Conservation (phyloP, 768 basidiomycete genomes). For the Naganishia friedmannii region DNA sequence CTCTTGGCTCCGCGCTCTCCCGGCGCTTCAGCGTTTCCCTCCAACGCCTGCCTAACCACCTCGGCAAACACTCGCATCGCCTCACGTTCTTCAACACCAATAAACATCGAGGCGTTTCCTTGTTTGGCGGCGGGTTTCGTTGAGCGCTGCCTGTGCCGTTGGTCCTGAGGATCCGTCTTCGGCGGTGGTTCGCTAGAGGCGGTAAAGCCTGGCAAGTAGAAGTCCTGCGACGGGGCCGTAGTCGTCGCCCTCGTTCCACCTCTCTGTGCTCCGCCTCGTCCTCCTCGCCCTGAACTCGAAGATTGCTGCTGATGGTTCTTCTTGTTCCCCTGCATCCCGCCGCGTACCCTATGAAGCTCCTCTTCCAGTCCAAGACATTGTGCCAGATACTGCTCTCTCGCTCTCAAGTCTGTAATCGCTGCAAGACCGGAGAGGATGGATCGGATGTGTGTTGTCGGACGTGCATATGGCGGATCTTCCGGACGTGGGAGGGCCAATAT, state of each 20-base stretch:
- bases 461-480: conserved; percentile 15
- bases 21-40: neutral
- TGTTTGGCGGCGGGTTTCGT: neutral
- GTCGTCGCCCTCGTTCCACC: neutral
- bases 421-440: conserved; percentile 14
- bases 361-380: conserved; percentile 15
- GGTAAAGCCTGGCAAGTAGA: neutral
- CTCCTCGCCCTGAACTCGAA: neutral
- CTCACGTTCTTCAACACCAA: conserved; percentile 6
- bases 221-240: neutral
- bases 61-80: conserved; percentile 18
- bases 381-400: conserved; percentile 8
- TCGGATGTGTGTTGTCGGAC: conserved; percentile 4
- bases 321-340: neutral
- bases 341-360: neutral
- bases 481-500: conserved; percentile 4
- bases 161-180: neutral
- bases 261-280: neutral
- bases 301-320: neutral
- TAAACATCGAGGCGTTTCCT: neutral
- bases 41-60: neutral
- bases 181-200: neutral
- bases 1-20: conserved; percentile 1
- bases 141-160: neutral
- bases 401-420: neutral